Evolutionary conservation across 768 basidiomycete genomes (phyloP), one percentile per base, ranked within the genome.

Genomic region (Amyloporia xantha): DNA sequence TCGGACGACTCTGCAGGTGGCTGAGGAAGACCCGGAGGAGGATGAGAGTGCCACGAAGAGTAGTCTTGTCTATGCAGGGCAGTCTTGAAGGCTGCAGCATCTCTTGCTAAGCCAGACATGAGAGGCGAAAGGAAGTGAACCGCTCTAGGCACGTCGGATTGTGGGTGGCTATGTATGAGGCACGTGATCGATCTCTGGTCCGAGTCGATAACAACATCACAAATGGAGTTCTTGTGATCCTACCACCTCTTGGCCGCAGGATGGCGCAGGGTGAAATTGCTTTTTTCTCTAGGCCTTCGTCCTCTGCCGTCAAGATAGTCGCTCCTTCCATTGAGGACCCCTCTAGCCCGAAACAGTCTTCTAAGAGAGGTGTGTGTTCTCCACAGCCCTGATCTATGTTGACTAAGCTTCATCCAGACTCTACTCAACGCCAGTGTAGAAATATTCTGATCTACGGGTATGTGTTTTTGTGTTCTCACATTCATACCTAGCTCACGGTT

Each of bases 381-480:
- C 21, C 21, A 15, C 27, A 28, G 17, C 24, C 46, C 20, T 26
- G 4, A 17, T 15, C 11, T 4, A 15, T 3, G 15, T 44, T 47
- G 46, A 48, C 55, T 38, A 48, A 49, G 43, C 49, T 55, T 26
- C 21, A 20, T 53, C 36, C 60, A 87, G 85, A 88, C 68, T 73
- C 79, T 40, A 74, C 77, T 12, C 82, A 84, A 64, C 79, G 85
- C 46, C 86, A 92, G 60, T 96, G 92, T 68, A 82, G 88, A 62
- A 95, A 96, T 71, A 81, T 93, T 44, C 71, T 87, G 64, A 93
- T 95, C 54, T 87, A 93, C 62, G 92, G 93, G 91, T 93, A 68
- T 55, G 65, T 53, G 2, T 23, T 20, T n/a, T n/a, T n/a, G n/a
- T n/a, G n/a, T n/a, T n/a, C n/a, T n/a, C n/a, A n/a, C n/a, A n/a